Evolutionary conservation across 1,284 basidiomycete species (phyloP).

Genomic region (Ceratobasidium sp.): DNA sequence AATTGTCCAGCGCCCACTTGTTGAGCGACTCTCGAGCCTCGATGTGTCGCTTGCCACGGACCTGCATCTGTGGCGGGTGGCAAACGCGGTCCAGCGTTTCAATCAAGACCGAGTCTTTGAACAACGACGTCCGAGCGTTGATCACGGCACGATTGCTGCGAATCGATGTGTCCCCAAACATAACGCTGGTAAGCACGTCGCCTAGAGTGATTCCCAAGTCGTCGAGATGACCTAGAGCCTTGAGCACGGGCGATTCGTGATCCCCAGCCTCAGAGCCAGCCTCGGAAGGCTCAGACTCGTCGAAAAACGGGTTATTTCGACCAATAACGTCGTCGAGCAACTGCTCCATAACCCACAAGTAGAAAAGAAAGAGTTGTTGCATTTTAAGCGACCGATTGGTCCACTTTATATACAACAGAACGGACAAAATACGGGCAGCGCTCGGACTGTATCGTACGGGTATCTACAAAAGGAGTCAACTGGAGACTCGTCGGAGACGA

Average conservation of each 20-base stretch:
- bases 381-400: too few relatives aligned
- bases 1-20: conserved; percentile 1
- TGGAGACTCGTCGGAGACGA: too few relatives aligned
- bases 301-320: background rate
- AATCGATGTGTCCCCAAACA: background rate
- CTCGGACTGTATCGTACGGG: too few relatives aligned
- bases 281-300: background rate
- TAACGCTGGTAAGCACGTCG: background rate
- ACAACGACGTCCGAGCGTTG: background rate
- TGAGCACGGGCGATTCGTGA: background rate
- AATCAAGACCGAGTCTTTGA: background rate
- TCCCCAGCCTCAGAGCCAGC: background rate
- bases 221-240: background rate
- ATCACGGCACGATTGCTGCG: background rate
- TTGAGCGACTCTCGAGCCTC: background rate
- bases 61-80: background rate
- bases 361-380: too few relatives aligned
- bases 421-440: too few relatives aligned
- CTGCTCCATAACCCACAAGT: too few relatives aligned
- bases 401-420: too few relatives aligned
- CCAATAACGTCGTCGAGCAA: background rate
- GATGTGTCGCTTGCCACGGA: background rate
- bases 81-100: background rate
- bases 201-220: background rate
- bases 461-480: too few relatives aligned